Evolutionary conservation across 805 yeast species (phyloP).

Genomic region (Yarrowia porcina): DNA sequence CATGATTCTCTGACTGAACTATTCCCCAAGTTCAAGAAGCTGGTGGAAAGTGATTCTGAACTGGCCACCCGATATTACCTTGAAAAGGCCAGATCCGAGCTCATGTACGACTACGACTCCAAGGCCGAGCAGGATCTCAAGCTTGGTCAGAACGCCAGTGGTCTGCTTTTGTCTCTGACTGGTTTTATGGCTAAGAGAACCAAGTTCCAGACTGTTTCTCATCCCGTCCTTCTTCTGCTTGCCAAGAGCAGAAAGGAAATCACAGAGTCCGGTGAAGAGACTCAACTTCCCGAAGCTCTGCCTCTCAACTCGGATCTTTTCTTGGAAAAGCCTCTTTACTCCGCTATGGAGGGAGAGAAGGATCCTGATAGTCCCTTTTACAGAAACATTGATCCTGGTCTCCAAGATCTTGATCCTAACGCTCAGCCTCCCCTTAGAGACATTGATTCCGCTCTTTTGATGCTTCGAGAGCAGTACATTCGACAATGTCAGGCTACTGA

Average conservation of each 20-base stretch:
- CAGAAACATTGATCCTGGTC: conserved; percentile 41
- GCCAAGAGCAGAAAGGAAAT: conserved; percentile 49
- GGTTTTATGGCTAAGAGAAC: conserved; percentile 90
- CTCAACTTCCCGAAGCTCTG: conserved; percentile 37
- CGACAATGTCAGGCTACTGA: conserved; percentile 69
- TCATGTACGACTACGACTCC: conserved; percentile 37
- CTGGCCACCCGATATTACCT: conserved; percentile 52
- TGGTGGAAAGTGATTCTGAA: conserved; percentile 27
- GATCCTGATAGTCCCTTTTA: conserved; percentile 1
- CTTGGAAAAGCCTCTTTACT: conserved; percentile 71
- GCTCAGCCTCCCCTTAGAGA: conserved; percentile 69
- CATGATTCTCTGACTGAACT: conserved; percentile 32
- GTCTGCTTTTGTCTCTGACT: conserved; percentile 64
- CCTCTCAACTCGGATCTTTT: conserved; percentile 71
- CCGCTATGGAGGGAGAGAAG: conserved; percentile 15
- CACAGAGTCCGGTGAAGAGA: conserved; percentile 20
- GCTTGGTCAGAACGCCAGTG: conserved; percentile 47
- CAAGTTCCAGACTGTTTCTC: conserved; percentile 68
- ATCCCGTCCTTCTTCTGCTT: conserved; percentile 69
- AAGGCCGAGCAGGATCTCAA: conserved; percentile 32
- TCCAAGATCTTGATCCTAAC: conserved; percentile 63
- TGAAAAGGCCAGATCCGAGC: conserved; percentile 58
- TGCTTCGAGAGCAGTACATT: conserved; percentile 62
- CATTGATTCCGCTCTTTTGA: conserved; percentile 68
- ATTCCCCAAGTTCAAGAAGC: conserved; percentile 2